A percentile compares a stretch with the other conserved stretches of the same genome.
Evolutionary conservation across 768 basidiomycete species (phyloP).

Genomic region (Chlorophyllum brunneum): DNA sequence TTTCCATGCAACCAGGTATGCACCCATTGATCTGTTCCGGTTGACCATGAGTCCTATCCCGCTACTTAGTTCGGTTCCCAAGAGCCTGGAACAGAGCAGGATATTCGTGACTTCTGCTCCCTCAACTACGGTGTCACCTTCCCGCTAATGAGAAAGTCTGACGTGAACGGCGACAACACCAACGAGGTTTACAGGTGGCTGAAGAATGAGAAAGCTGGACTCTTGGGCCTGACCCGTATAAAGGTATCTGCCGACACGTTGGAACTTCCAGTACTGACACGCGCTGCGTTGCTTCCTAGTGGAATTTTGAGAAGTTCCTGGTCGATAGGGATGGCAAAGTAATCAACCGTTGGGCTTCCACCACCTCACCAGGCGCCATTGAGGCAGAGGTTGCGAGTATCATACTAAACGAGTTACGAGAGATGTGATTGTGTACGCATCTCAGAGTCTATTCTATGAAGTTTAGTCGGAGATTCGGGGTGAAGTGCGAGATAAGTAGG

Average conservation of each 20-base stretch:
- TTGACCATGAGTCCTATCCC: neutral
- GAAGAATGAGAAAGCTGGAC: constrained; percentile 72
- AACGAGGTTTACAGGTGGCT: constrained; percentile 86
- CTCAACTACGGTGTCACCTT: constrained; percentile 87
- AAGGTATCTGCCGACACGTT: constrained; percentile 44
- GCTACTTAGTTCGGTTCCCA: constrained; percentile 69
- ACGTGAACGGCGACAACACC: constrained; percentile 84
- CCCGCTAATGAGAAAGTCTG: constrained; percentile 88
- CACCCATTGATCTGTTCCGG: constrained; percentile 4
- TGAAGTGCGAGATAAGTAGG: too few species aligned
- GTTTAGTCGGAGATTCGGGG: too few species aligned
- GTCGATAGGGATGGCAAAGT: constrained; percentile 76
- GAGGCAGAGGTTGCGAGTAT: constrained; percentile 63
- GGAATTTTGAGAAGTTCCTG: constrained; percentile 93
- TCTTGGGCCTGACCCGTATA: constrained; percentile 68
- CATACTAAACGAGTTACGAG: too few species aligned
- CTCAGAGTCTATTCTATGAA: neutral
- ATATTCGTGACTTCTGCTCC: constrained; percentile 70
- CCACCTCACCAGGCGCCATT: constrained; percentile 64
- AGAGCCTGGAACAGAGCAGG: constrained; percentile 79
- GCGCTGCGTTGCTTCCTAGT: constrained; percentile 34
- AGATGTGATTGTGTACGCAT: too few species aligned
- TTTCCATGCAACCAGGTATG: constrained; percentile 88
- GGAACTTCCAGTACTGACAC: neutral
- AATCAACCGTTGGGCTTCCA: constrained; percentile 72